These are phyloP conservation scores for Dioscorea alata DNA, from an alignment of 106 monocot species.

Conservation along the genomic window DNA sequence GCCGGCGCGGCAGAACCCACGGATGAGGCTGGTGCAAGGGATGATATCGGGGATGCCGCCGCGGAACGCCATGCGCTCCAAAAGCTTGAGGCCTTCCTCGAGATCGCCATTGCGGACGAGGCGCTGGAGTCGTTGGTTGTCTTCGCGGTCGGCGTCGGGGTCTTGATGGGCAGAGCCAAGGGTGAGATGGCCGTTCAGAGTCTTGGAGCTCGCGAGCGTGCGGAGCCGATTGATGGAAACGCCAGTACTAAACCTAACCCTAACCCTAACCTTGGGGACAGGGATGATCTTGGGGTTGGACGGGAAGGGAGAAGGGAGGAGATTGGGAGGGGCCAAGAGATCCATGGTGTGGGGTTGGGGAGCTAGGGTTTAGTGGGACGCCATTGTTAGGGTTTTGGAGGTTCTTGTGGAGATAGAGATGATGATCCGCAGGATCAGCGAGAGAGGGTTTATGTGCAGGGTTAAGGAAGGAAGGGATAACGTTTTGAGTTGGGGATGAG, in stretches of 20 bases:
- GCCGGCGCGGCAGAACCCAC: slow-evolving; percentile 54
- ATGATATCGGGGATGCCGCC: slow-evolving; percentile 30
- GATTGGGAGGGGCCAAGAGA: background rate
- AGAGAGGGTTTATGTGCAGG: no score
- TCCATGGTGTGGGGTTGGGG: background rate
- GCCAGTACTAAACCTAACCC: background rate
- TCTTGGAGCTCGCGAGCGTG: background rate
- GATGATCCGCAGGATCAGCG: no score
- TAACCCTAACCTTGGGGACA: background rate
- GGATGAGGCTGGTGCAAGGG: slow-evolving; percentile 85
- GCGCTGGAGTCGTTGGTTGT: slow-evolving; percentile 30
- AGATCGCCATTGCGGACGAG: slow-evolving; percentile 31
- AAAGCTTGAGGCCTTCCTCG: slow-evolving; percentile 37
- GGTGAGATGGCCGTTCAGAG: background rate
- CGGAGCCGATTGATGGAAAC: background rate
- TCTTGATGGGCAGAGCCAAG: background rate
- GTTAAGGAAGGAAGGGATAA: no score
- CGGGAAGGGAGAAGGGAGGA: background rate
- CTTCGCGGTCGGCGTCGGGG: background rate
- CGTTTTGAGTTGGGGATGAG: no score
- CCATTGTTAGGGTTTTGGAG: no score
- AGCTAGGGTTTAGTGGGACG: no score
- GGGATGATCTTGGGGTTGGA: background rate
- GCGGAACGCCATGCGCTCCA: slow-evolving; percentile 30
- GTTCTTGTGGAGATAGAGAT: no score